These are phyloP conservation scores for Colletotrichum sp. DNA, from an alignment of 2,329 filamentous ascomycete genomes.

Conservation along the genomic window DNA sequence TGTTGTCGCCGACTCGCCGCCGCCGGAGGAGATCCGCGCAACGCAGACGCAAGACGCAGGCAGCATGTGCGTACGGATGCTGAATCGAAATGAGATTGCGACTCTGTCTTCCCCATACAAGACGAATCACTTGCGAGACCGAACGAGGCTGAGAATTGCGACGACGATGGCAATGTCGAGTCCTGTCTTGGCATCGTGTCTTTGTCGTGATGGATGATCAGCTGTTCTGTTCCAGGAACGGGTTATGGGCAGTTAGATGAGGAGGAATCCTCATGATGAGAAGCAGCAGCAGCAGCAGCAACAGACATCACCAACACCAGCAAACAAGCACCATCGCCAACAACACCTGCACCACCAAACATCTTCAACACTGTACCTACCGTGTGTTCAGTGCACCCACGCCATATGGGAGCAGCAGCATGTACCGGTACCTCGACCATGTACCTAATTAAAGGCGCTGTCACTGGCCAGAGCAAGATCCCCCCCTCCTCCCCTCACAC, in stretches of 20 bases:
- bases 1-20: not conserved
- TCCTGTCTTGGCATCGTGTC: not conserved
- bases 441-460: slow-evolving; percentile 9
- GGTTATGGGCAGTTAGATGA: not conserved
- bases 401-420: not conserved
- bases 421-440: not conserved
- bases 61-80: not conserved
- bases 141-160: slow-evolving; percentile 5
- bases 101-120: not conserved
- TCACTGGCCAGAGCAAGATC: not conserved
- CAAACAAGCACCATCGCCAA: not conserved
- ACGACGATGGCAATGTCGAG: not conserved
- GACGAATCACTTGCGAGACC: not conserved
- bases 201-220: not conserved
- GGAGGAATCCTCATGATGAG: not conserved
- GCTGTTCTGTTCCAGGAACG: not conserved
- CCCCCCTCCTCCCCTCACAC: not conserved
- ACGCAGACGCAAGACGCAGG: not conserved
- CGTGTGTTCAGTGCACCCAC: not conserved
- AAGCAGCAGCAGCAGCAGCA: not conserved
- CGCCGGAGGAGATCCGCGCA: not conserved
- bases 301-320: not conserved
- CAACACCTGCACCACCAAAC: not conserved
- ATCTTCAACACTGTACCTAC: not conserved
- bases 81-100: not conserved